These are phyloP conservation scores for Trichoderma reesei DNA, from an alignment of 495 filamentous ascomycete genomes.

Conservation along the genomic window DNA sequence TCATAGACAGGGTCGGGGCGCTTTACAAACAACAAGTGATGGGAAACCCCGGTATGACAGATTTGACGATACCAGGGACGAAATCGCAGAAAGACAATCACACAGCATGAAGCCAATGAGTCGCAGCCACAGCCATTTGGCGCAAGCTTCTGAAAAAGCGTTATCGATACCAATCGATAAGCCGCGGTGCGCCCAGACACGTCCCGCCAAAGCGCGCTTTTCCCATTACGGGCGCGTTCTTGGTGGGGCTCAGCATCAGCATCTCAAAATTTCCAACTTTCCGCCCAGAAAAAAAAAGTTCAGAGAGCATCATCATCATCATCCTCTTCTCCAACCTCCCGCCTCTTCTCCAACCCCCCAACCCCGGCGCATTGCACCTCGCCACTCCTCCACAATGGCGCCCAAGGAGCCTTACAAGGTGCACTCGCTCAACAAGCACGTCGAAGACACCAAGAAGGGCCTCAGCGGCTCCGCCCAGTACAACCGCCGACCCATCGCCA, in stretches of 20 bases:
- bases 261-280: constrained; percentile 5
- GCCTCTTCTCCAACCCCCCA: neutral
- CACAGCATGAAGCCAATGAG: neutral
- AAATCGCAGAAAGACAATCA: neutral
- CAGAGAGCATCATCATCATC: constrained; percentile 10
- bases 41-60: no score
- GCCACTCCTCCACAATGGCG: neutral
- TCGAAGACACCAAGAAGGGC: constrained; percentile 9
- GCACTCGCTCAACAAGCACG: constrained; percentile 1
- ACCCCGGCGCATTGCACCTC: neutral
- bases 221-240: neutral
- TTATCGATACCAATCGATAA: neutral
- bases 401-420: constrained; percentile 7
- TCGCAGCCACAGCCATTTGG: neutral
- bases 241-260: neutral
- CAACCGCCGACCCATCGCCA: constrained; percentile 5
- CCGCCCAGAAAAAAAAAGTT: constrained; percentile 10
- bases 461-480: constrained; percentile 1
- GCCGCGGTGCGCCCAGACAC: neutral
- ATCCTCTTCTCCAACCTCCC: constrained; percentile 9
- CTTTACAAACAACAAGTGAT: no score
- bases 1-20: neutral
- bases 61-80: no score
- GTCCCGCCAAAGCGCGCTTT: neutral
- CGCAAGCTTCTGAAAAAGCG: neutral